Evolutionary conservation across 208 protist species (phyloP).

Genomic region (Trypanosoma congolense): DNA sequence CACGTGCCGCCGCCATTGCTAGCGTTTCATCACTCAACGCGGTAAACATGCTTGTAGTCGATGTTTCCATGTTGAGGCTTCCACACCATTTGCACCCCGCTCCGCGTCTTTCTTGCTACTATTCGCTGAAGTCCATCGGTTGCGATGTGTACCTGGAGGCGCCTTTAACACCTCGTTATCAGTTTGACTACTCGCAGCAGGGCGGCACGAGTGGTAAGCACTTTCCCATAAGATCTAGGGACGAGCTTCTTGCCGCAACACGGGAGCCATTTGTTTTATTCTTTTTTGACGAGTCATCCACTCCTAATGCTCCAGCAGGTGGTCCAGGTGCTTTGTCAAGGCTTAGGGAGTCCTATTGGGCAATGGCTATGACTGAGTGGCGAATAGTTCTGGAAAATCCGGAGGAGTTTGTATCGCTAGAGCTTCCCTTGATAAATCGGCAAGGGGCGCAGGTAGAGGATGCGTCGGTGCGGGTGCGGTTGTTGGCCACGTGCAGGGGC

Average conservation of each 20-base stretch:
- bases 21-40: conserved; percentile 5
- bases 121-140: conserved; percentile 33
- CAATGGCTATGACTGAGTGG: conserved; percentile 73
- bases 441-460: conserved; percentile 38
- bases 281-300: conserved; percentile 64
- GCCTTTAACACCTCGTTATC: conserved; percentile 55
- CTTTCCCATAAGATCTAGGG: conserved; percentile 37
- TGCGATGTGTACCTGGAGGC: conserved; percentile 64
- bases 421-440: conserved; percentile 49
- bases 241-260: conserved; percentile 36
- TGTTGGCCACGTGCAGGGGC: conserved; percentile 35
- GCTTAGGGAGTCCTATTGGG: conserved; percentile 42
- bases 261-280: conserved; percentile 80
- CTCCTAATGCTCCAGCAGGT: conserved; percentile 3
- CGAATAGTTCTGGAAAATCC: conserved; percentile 38
- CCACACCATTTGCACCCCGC: conserved; percentile 35
- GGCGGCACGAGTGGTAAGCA: conserved; percentile 21
- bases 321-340: background rate
- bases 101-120: conserved; percentile 81
- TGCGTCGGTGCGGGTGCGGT: conserved; percentile 46
- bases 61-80: conserved; percentile 62
- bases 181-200: conserved; percentile 46
- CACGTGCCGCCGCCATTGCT: conserved; percentile 19
- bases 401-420: conserved; percentile 30
- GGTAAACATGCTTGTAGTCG: conserved; percentile 27